A percentile compares a stretch with the other conserved stretches of the same genome.
Evolutionary conservation across 1,139 yeast genomes (phyloP).

Genomic region (Saccharomyces hybrid): DNA sequence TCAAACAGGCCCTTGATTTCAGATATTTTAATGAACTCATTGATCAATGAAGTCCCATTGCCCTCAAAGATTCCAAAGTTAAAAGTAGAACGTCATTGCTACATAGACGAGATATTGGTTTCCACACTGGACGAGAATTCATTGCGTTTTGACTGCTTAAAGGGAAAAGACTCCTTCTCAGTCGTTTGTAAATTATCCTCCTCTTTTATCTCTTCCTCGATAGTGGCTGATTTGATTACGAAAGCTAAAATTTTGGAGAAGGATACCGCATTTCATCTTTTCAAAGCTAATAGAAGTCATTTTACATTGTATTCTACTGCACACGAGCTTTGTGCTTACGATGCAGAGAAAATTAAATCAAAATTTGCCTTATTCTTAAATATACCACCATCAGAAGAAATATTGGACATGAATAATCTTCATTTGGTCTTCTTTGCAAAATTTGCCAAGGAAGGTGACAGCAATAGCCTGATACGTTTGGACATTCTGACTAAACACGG

Average conservation of each 20-base stretch:
- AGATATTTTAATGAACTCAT: constrained; percentile 81
- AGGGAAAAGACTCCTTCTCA: constrained; percentile 16
- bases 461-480: constrained; percentile 18
- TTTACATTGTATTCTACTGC: constrained; percentile 69
- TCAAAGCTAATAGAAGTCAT: constrained; percentile 40
- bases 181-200: constrained; percentile 28
- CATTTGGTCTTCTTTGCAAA: constrained; percentile 42
- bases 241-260: constrained; percentile 76
- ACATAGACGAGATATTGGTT: constrained; percentile 47
- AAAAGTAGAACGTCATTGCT: constrained; percentile 61
- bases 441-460: constrained; percentile 28
- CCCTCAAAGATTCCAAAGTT: constrained; percentile 57
- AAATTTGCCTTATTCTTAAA: constrained; percentile 63
- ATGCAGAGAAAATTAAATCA: constrained; percentile 50
- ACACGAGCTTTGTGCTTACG: constrained; percentile 57
- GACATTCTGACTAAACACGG: constrained; percentile 14
- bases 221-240: constrained; percentile 57
- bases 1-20: constrained; percentile 55
- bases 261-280: constrained; percentile 78
- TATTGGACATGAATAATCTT: constrained; percentile 35
- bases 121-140: constrained; percentile 37
- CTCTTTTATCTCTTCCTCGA: constrained; percentile 29
- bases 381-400: constrained; percentile 32
- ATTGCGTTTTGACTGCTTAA: constrained; percentile 29
- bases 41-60: constrained; percentile 77